A percentile compares a stretch with the other conserved stretches of the same genome.
Conservation (phyloP, 2,329 filamentous ascomycete genomes). For the Epichloe festucae region DNA sequence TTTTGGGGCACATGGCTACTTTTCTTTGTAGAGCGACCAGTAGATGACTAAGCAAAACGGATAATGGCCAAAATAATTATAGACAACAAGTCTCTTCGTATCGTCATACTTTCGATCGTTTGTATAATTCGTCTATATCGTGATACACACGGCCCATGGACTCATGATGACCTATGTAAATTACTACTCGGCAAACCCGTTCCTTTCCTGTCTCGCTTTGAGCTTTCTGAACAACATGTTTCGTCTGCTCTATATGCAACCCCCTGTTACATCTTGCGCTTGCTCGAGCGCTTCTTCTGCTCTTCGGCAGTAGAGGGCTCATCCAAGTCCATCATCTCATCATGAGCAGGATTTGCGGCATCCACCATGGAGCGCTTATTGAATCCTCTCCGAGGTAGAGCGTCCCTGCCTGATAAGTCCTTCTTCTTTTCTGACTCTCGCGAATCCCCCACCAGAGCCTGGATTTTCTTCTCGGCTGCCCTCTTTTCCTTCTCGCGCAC, state of each 20-base stretch:
- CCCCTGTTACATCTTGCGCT: slow-evolving; percentile 36
- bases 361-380: slow-evolving; percentile 29
- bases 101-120: slow-evolving; percentile 12
- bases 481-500: slow-evolving; percentile 37
- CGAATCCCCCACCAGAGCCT: slow-evolving; percentile 34
- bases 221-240: neutral
- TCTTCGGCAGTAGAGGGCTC: slow-evolving; percentile 34
- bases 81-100: slow-evolving; percentile 1
- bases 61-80: neutral
- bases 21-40: neutral
- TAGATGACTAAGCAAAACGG: neutral
- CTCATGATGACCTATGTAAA: neutral
- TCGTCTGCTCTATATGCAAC: neutral
- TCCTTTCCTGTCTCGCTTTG: neutral
- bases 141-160: slow-evolving; percentile 8
- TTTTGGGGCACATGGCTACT: neutral
- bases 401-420: slow-evolving; percentile 13
- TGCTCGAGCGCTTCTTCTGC: slow-evolving; percentile 36
- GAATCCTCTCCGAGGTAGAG: slow-evolving; percentile 13
- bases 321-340: slow-evolving; percentile 44
- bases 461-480: slow-evolving; percentile 33
- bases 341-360: slow-evolving; percentile 27
- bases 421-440: slow-evolving; percentile 27
- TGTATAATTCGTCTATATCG: slow-evolving; percentile 18
- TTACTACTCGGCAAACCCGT: neutral